These are phyloP conservation scores for Gremmenia infestans DNA, from an alignment of 2,329 filamentous ascomycete genomes.

Conservation along the genomic window DNA sequence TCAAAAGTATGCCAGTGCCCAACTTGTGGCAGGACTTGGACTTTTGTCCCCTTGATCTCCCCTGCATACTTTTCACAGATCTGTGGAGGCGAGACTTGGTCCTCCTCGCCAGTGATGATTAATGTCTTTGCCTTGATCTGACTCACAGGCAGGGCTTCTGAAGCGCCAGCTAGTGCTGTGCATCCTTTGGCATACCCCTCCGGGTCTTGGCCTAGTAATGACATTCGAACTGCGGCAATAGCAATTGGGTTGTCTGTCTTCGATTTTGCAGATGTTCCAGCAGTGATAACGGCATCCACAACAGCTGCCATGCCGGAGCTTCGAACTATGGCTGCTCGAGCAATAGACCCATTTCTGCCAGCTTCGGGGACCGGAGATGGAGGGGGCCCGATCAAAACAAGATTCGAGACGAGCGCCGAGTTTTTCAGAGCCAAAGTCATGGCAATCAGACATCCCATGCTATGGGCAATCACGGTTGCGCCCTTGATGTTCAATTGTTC, in stretches of 20 bases:
- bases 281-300: conserved; percentile 35
- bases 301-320: conserved; percentile 40
- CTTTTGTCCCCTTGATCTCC: conserved; percentile 26
- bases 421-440: conserved; percentile 37
- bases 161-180: conserved; percentile 41
- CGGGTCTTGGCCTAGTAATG: conserved; percentile 43
- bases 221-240: conserved; percentile 38
- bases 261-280: conserved; percentile 35
- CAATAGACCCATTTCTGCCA: conserved; percentile 27
- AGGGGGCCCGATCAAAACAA: conserved; percentile 45
- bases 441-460: conserved; percentile 47
- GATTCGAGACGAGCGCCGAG: conserved; percentile 37
- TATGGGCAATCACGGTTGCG: conserved; percentile 45
- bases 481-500: conserved; percentile 29
- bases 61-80: conserved; percentile 32
- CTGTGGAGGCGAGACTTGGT: conserved; percentile 37
- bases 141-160: conserved; percentile 31
- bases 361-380: conserved; percentile 40
- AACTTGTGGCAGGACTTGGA: conserved; percentile 36
- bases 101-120: conserved; percentile 42
- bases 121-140: conserved; percentile 32
- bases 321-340: conserved; percentile 38
- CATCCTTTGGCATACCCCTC: conserved; percentile 53
- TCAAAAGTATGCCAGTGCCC: conserved; percentile 50
- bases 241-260: conserved; percentile 37